Evolutionary conservation across 768 basidiomycete species (phyloP).

Genomic region (Kwoniella newhampshirensis): DNA sequence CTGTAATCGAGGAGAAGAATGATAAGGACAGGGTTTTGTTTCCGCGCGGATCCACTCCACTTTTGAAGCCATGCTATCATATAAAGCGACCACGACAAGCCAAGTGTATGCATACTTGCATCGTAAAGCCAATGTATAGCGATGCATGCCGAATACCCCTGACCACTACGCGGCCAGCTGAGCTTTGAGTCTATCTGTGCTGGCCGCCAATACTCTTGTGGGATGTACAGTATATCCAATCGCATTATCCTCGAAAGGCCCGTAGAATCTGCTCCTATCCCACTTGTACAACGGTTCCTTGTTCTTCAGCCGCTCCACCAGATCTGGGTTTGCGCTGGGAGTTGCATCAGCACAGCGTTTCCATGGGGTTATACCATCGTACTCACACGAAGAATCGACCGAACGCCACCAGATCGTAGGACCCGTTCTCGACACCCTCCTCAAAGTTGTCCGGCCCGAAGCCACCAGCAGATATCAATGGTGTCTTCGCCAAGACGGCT

Average conservation of each 20-base stretch:
- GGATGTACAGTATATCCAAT: conserved; percentile 45
- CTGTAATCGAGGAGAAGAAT: too few species aligned
- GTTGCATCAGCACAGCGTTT: background rate
- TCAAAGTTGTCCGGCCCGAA: conserved; percentile 30
- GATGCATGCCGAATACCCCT: too few species aligned
- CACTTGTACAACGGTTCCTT: conserved; percentile 19
- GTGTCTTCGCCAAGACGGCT: conserved; percentile 26
- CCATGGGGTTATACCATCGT: background rate
- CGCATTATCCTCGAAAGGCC: conserved; percentile 45
- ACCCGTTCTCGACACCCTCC: conserved; percentile 24
- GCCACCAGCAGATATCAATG: conserved; percentile 40
- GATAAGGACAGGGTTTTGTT: too few species aligned
- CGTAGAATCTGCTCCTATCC: conserved; percentile 37
- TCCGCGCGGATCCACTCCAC: too few species aligned
- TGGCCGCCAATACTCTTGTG: conserved; percentile 6
- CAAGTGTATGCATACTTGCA: too few species aligned
- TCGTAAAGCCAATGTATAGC: too few species aligned
- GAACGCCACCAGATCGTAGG: conserved; percentile 41
- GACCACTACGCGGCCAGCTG: conserved; percentile 17
- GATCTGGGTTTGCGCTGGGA: conserved; percentile 25
- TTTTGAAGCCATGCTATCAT: too few species aligned
- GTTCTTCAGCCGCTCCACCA: conserved; percentile 15
- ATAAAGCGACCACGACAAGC: too few species aligned
- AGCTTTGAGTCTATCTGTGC: conserved; percentile 9
- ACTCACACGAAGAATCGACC: conserved; percentile 23